Conservation (phyloP, 2,329 filamentous ascomycete species). For the Teratosphaeria zuluensis region DNA sequence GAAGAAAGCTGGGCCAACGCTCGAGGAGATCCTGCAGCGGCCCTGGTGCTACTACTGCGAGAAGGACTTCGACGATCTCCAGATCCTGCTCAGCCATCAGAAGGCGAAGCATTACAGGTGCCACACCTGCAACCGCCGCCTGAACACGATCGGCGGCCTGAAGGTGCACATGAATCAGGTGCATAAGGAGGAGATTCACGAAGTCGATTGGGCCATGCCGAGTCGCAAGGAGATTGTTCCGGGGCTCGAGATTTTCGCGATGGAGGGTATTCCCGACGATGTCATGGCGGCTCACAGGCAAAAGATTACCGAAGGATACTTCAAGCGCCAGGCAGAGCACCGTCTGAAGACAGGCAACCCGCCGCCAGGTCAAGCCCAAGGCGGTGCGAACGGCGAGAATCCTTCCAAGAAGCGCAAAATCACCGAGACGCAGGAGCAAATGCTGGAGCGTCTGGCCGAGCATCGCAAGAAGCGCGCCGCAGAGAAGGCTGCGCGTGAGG, state of each 20-base stretch:
- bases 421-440: conserved; percentile 58
- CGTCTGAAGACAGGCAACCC: conserved; percentile 77
- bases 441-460: conserved; percentile 61
- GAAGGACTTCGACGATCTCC: conserved; percentile 93
- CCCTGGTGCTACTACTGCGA: conserved; percentile 99
- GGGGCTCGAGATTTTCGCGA: conserved; percentile 96
- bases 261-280: conserved; percentile 90
- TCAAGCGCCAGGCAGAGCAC: conserved; percentile 74
- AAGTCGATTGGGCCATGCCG: conserved; percentile 84
- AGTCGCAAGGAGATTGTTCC: conserved; percentile 63
- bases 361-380: conserved; percentile 39
- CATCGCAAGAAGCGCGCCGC: conserved; percentile 74
- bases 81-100: conserved; percentile 92
- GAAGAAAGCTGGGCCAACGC: background rate
- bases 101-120: conserved; percentile 99
- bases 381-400: background rate
- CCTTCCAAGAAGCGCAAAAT: conserved; percentile 55
- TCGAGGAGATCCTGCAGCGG: conserved; percentile 78
- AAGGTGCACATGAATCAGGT: conserved; percentile 97
- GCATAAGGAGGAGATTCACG: conserved; percentile 81
- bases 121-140: conserved; percentile 71
- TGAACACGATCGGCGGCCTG: conserved; percentile 93
- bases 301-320: conserved; percentile 75
- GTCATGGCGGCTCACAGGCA: conserved; percentile 75
- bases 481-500: conserved; percentile 54